Conservation (phyloP, 2,329 filamentous ascomycete genomes). For the Pseudocercospora eumusae region DNA sequence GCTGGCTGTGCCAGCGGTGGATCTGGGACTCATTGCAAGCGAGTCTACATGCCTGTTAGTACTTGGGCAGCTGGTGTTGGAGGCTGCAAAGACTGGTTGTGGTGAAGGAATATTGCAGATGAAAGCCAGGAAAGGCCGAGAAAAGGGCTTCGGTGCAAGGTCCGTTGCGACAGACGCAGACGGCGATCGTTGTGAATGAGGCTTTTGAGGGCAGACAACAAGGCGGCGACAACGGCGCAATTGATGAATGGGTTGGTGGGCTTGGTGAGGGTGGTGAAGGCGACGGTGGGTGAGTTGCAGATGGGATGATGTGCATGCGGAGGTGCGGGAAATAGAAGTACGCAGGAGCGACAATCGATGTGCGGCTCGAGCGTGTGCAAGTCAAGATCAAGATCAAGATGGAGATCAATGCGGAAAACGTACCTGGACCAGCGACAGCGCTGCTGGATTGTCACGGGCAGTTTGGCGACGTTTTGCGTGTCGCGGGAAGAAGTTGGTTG, state of each 20-base stretch:
- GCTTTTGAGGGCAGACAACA: not conserved
- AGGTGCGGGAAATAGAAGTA: constrained; percentile 20
- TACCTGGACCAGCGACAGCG: not conserved
- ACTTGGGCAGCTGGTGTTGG: not conserved
- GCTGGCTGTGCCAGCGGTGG: not conserved
- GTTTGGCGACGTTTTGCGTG: not conserved
- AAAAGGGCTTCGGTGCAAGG: constrained; percentile 1
- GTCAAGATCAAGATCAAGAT: not conserved
- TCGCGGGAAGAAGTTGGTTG: constrained; percentile 12
- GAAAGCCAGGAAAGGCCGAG: not conserved
- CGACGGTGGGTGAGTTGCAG: not conserved
- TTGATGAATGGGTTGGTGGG: not conserved
- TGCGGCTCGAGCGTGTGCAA: not conserved
- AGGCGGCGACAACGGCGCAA: not conserved
- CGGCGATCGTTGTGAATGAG: not conserved
- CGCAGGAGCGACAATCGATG: constrained; percentile 12
- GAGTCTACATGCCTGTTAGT: constrained; percentile 13
- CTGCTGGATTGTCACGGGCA: not conserved
- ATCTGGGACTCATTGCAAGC: constrained; percentile 15
- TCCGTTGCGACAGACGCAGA: constrained; percentile 4
- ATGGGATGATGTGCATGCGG: constrained; percentile 14
- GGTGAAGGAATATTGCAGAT: not conserved
- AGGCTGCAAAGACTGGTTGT: not conserved
- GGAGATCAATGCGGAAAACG: not conserved
- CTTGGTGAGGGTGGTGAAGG: not conserved